Evolutionary conservation across 169 alveolate species (phyloP), one percentile per base, ranked within the genome.

Genomic region (Plasmodium sp.): DNA sequence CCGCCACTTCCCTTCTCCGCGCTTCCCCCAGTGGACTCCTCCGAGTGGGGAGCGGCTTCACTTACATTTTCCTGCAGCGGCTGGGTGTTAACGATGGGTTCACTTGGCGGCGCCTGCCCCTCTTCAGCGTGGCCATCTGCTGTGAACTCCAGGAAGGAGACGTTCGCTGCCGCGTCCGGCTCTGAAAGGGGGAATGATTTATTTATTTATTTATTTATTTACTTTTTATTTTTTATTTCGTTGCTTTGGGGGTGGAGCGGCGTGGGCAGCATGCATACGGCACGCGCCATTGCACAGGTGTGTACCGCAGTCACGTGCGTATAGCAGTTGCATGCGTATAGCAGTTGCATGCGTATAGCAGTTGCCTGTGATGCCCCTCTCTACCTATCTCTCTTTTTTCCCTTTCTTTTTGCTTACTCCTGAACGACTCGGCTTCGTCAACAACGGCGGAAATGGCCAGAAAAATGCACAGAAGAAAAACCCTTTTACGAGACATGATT

Each of bases 401-500:
- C 18, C 1, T 22, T 16, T n/a, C 14, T n/a, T 74, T 85, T 74
- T 79, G 33, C 27, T 39, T 73, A 88, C 94, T 81, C 81, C 71
- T 33, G n/a, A 88, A 45, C 48, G 88, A 67, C 33, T 48, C 71
- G 18, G n/a, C 82, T 51, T 56, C 81, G 51, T 88, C 83, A 67
- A 33, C n/a, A 62, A 88, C 39, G 54, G 94, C 62, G 56, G 88
- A 75, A 18, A 88, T 56, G 43, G 82, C 94, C 48, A 88, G 71
- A 51, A 88, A 88, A 88, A 88, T 77, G 51, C 79, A 79, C 33
- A 79, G 22, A 58, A 79, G 81, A 79, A 88, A 88, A 39, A 83
- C 51, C 45, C 83, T 88, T 56, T 77, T 5, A 62, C 58, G 51
- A 88, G 94, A 88, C 94, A 88, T 88, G 75, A 31, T 73, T 81